Percentiles rank a stretch among this genome's conserved stretches.
Conservation (phyloP, 2,329 filamentous ascomycete genomes). For the Fusarium sp. region DNA sequence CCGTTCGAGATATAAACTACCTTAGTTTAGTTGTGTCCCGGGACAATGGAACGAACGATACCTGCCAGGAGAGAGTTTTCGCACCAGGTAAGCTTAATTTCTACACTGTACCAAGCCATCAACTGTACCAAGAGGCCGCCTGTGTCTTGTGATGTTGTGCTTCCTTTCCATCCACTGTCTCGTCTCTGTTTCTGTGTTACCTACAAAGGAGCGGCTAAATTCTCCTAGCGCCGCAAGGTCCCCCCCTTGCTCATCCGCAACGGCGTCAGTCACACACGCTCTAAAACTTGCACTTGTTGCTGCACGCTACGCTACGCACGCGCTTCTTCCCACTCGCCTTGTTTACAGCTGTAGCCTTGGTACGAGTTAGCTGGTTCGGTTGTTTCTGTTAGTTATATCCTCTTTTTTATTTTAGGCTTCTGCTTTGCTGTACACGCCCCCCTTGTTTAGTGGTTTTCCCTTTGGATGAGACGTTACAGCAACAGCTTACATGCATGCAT, state of each 20-base stretch:
- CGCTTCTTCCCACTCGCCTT: conserved; percentile 16
- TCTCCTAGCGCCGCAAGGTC: conserved; percentile 47
- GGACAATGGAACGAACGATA: conserved; percentile 9
- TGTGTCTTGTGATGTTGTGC: not conserved
- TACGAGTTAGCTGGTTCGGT: conserved; percentile 36
- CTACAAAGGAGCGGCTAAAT: conserved; percentile 44
- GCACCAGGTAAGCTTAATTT: conserved; percentile 3
- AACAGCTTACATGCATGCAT: conserved; percentile 34
- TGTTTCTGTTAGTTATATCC: conserved; percentile 26
- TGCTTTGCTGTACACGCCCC: conserved; percentile 30
- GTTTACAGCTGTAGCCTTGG: conserved; percentile 27
- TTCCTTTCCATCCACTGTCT: not conserved
- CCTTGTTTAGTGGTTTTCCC: conserved; percentile 34
- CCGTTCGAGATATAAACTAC: not conserved
- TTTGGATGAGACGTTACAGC: conserved; percentile 27
- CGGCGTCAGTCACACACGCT: conserved; percentile 48
- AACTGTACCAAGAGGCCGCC: not conserved
- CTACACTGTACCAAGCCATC: not conserved
- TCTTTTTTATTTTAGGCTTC: conserved; percentile 13
- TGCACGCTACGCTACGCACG: conserved; percentile 35
- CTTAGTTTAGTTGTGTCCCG: not conserved
- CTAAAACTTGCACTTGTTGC: conserved; percentile 7
- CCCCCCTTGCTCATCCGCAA: conserved; percentile 44
- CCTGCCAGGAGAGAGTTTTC: conserved; percentile 5
- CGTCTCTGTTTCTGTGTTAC: conserved; percentile 20